Base-by-base conservation (phyloP, 768 basidiomycete species). In the Lentinus brumalis region DNA sequence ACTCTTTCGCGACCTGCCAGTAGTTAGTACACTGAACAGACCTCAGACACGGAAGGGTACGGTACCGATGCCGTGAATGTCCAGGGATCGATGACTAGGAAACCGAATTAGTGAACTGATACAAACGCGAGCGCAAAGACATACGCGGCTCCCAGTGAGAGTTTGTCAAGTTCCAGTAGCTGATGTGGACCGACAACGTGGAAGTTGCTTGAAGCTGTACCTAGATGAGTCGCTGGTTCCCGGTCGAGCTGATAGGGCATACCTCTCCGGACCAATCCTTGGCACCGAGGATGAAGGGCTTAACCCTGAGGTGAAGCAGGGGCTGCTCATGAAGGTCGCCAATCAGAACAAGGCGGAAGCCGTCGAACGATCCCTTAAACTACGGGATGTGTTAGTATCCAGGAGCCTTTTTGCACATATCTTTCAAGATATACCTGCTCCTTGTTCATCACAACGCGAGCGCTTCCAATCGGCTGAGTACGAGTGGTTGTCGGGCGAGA, bases 211-310 rank as follows among this genome's bases (percentile, higher is more conserved):
- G 88, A 47, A 98, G 76, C 96, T 98, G 30, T 30, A 35, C 16
- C 42, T 12, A 47, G 30, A 14, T 47, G 9, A n/a, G 21, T 58
- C 42, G 62, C 35, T 29, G 21, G 12, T 45, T 26, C 26, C 31
- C 31, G 7, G 16, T 31, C n/a, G 12, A 3, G 1, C 14, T 31
- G 15, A 45, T 11, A 42, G 4, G 2, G 69, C 82, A 59, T 66
- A 97, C 94, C 76, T 91, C 88, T 65, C 88, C 87, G 2, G 96
- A 94, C 97, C 97, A 99, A 71, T 99, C 96, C 66, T 90, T 91
- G 7, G 90, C 91, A 31, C 82, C 83, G 44, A 95, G 71, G 14
- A 84, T 82, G 75, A 98, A 97, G 16, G 93, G 87, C 66, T 91
- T 92, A 16, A 96, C 81, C 66, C 87, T 88, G 50, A 98, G 72